Conservation (phyloP, 352 stramenopile genomes). For the Globisporangium parvum region DNA sequence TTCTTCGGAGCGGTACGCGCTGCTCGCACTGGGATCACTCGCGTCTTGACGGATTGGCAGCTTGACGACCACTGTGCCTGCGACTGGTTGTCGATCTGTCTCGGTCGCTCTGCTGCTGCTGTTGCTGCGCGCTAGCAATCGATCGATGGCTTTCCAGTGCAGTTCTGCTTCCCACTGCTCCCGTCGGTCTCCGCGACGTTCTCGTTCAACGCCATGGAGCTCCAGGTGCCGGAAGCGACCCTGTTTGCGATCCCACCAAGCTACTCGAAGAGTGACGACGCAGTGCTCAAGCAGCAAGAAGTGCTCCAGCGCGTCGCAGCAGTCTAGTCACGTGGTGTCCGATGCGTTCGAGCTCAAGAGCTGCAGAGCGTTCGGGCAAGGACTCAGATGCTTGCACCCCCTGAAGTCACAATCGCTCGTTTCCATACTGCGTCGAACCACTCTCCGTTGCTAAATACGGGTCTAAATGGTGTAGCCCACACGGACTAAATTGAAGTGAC, state of each 20-base stretch:
- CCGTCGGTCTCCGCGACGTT: constrained; percentile 58
- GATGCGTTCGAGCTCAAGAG: too few species aligned
- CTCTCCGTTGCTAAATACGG: too few species aligned
- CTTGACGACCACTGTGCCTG: not conserved
- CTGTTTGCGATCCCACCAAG: constrained; percentile 28
- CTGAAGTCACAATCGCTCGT: too few species aligned
- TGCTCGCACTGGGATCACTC: not conserved
- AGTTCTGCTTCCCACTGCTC: constrained; percentile 66
- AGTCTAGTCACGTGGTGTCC: constrained; percentile 15
- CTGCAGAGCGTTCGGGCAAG: too few species aligned
- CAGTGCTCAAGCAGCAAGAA: constrained; percentile 49
- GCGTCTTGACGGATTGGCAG: not conserved
- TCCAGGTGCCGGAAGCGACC: constrained; percentile 22
- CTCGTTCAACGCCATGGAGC: constrained; percentile 42
- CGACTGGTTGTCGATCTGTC: not conserved
- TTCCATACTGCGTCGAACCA: too few species aligned
- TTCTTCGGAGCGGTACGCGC: constrained; percentile 50
- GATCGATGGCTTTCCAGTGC: constrained; percentile 54
- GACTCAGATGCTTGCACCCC: too few species aligned
- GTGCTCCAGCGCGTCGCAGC: constrained; percentile 53
- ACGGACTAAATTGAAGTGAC: too few species aligned
- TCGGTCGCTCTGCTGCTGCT: not conserved
- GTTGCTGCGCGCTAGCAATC: constrained; percentile 19
- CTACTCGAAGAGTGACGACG: constrained; percentile 30
- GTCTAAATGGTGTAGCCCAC: too few species aligned